These are phyloP conservation scores for Dictyostelium brefeldianum DNA, from an alignment of 78 protist species.

Conservation along the genomic window DNA sequence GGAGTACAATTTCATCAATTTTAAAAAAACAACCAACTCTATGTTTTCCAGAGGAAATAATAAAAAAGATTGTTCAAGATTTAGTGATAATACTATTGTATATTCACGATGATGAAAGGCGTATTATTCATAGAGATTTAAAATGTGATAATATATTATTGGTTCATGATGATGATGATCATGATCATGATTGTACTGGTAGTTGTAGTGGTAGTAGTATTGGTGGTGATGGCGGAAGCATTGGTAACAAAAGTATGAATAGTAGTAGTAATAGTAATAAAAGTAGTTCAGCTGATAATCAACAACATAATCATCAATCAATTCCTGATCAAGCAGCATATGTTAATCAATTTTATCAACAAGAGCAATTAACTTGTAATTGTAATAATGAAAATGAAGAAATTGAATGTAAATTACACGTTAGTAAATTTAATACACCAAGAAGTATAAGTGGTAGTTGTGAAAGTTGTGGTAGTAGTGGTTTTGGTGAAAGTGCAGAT, in stretches of 20 bases:
- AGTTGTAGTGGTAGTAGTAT: neutral
- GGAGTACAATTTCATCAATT: neutral
- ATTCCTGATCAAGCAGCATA: too few relatives aligned
- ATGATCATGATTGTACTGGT: conserved; percentile 45
- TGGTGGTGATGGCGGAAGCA: neutral
- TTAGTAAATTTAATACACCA: neutral
- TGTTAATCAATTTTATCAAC: too few relatives aligned
- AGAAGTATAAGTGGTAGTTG: neutral
- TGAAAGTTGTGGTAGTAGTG: conserved; percentile 1
- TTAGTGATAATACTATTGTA: neutral
- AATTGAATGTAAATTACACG: too few relatives aligned
- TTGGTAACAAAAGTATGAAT: neutral
- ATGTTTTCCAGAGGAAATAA: neutral
- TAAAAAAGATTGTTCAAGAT: neutral
- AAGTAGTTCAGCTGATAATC: too few relatives aligned
- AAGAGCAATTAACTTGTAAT: too few relatives aligned
- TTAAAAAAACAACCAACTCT: neutral
- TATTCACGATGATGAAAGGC: conserved; percentile 12
- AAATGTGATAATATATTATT: conserved; percentile 94
- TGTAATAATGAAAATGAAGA: too few relatives aligned
- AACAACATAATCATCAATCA: too few relatives aligned
- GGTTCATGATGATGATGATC: conserved; percentile 72
- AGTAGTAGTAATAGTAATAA: too few relatives aligned
- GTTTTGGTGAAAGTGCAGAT: neutral
- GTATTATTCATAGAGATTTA: conserved; percentile 75